Evolutionary conservation across 208 protist genomes (phyloP), one percentile per base, ranked within the genome.

Genomic region (Trypanosoma melophagium): DNA sequence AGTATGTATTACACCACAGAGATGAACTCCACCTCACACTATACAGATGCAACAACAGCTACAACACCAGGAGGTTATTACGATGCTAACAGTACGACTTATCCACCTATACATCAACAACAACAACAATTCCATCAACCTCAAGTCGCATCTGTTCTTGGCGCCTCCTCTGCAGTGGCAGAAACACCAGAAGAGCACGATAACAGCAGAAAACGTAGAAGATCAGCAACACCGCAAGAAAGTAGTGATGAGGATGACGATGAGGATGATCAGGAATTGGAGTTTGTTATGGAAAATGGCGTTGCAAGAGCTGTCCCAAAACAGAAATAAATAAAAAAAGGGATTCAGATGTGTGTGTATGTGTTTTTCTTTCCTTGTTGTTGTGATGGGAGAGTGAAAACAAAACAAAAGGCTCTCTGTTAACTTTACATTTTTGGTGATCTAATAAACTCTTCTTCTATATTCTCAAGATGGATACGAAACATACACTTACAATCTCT

Each of bases 231-330:
- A 16, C 71, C 64, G 41, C 59, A 71, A 25, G 71, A 71, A 17
- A 71, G 66, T 52, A 74, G 60, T 42, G 74, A 71, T 28, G 76
- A 69, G 10, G 74, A 79, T 10, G 80, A 74, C 22, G 83, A 90
- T 35, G 84, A 89, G 5, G 80, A 79, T 22, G 84, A 82, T 12
- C 76, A 80, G 19, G 74, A 79, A 62, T 82, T 88, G 54, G 81
- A 90, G 69, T 69, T 90, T 76, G 80, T 91, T 17, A 86, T 88
- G 75, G 84, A 88, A 74, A 89, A 93, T 59, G 87, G 87, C 58
- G 76, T 89, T 41, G 69, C 80, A 25, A 76, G 63, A 40, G 68
- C 81, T 13, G 66, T 89, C 44, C 69, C 76, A 5, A 76, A 60
- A 22, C 24, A 53, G 49, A 35, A 35, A 17, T 62, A 59, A 55